phyloP scores from a whole-genome alignment of 2,329 filamentous ascomycete genomes.

The Aureobasidium sp. region DNA sequence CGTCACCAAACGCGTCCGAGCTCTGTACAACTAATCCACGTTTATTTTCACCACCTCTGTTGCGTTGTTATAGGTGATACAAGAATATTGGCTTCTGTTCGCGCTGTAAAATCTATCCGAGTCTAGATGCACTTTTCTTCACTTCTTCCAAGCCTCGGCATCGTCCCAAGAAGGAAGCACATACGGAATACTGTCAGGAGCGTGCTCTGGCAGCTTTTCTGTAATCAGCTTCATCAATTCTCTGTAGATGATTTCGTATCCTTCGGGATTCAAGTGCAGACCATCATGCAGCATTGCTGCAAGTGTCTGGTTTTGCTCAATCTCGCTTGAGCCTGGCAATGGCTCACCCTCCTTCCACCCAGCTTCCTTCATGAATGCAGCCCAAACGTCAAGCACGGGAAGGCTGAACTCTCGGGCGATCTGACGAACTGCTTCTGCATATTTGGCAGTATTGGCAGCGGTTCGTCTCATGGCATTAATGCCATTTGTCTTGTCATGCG shows the following conservation, averaged over 20 bases:
- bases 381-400: conserved; percentile 71
- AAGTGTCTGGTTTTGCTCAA: conserved; percentile 51
- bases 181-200: conserved; percentile 44
- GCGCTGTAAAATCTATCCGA: too few relatives aligned
- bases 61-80: not conserved
- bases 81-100: too few relatives aligned
- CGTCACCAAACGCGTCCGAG: not conserved
- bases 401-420: conserved; percentile 51
- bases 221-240: conserved; percentile 47
- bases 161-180: conserved; percentile 50
- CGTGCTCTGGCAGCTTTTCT: conserved; percentile 47
- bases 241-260: conserved; percentile 50
- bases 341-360: conserved; percentile 46
- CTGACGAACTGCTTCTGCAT: conserved; percentile 57
- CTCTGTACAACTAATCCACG: not conserved
- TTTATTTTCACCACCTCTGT: not conserved
- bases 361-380: conserved; percentile 61
- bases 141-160: conserved; percentile 20
- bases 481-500: conserved; percentile 34
- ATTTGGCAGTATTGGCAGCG: conserved; percentile 56
- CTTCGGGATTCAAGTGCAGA: conserved; percentile 51
- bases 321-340: conserved; percentile 50
- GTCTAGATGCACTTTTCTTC: not conserved
- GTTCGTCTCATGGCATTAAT: conserved; percentile 41
- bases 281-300: conserved; percentile 50